Evolutionary conservation across 2,329 filamentous ascomycete genomes (phyloP), one percentile per base, ranked within the genome.

Genomic region (Diaporthe helianthi): DNA sequence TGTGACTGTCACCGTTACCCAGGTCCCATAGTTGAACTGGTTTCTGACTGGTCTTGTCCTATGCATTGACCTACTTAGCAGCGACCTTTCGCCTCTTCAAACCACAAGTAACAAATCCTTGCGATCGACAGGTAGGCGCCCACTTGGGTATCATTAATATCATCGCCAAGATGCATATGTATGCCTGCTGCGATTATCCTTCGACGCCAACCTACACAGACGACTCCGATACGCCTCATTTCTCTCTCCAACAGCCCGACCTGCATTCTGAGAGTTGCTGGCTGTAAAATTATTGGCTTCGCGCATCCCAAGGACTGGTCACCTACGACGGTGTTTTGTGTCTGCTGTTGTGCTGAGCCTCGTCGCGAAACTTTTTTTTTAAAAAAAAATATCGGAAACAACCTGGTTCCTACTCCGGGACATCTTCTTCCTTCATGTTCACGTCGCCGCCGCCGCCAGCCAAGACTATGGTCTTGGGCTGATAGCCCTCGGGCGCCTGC

Each of bases 401-500:
- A 3, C 12, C 36, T 13, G 19, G 7, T 15, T 29, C 17, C 63
- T 71, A 71, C 44, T 69, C 70, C 7, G 44, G 55, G 13, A 46
- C 81, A 33, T 82, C 83, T 72, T 84, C 80, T 69, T 84, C 83
- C 70, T 85, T 80, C 86, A 90, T 90, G 67, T 89, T 87, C 61
- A 87, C 86, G 72, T 90, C 83, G 17, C 85, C 87, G 17, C 85
- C 87, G 17, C 85, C 87, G 13, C 86, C 87, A 7, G 89, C 88
- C 58, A 94, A 80, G 15, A 94, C 86, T 77, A 90, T 92, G 1
- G 86, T 88, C 78, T 86, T 86, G 3, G 89, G 89, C 15, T 87
- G 83, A 71, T 88, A 87, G n/a, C 84, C 85, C 10, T 87, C 84
- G 17, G 88, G 85, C 4, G 77, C 75, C 1, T 86, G 87, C 2